Percentiles rank a stretch among this genome's conserved stretches.
These are phyloP conservation scores for Eucalyptus tenuipes DNA, from an alignment of 345 rosid genomes.

Conservation along the genomic window DNA sequence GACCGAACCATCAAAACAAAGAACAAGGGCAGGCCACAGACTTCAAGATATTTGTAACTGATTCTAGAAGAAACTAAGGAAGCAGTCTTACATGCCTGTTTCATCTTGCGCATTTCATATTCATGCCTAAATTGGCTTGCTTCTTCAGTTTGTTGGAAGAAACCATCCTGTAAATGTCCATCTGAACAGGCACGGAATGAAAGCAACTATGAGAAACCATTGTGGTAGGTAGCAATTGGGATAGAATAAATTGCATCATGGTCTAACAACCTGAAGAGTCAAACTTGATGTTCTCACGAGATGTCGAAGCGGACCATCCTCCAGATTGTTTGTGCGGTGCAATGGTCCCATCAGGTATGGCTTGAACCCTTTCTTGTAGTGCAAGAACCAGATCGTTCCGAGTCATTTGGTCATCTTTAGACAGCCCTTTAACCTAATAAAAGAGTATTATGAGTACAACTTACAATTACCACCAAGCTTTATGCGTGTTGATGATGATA, in stretches of 20 bases:
- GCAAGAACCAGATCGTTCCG: conserved; percentile 52
- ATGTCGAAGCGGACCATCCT: conserved; percentile 51
- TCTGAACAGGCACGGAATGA: conserved; percentile 8
- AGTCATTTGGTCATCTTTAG: conserved; percentile 46
- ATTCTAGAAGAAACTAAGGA: not conserved
- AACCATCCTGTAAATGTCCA: conserved; percentile 31
- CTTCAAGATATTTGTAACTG: not conserved
- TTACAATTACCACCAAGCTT: not conserved
- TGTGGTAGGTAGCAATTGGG: not conserved
- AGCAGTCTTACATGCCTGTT: conserved; percentile 54
- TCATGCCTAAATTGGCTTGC: conserved; percentile 58
- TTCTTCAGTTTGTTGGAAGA: conserved; percentile 58
- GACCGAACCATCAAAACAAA: not conserved
- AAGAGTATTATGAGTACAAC: not conserved
- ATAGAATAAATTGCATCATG: not conserved
- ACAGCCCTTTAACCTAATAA: conserved; percentile 57
- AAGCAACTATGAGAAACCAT: not conserved
- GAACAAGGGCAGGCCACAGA: not conserved
- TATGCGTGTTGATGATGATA: not conserved
- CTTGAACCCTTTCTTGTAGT: conserved; percentile 53
- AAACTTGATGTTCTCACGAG: conserved; percentile 55
- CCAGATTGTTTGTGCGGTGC: conserved; percentile 17
- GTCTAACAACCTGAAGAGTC: conserved; percentile 41
- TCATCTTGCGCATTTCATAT: conserved; percentile 63
- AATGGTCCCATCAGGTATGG: conserved; percentile 47